Evolutionary conservation across 2,329 filamentous ascomycete genomes (phyloP).

Genomic region (Cercospora janseana): DNA sequence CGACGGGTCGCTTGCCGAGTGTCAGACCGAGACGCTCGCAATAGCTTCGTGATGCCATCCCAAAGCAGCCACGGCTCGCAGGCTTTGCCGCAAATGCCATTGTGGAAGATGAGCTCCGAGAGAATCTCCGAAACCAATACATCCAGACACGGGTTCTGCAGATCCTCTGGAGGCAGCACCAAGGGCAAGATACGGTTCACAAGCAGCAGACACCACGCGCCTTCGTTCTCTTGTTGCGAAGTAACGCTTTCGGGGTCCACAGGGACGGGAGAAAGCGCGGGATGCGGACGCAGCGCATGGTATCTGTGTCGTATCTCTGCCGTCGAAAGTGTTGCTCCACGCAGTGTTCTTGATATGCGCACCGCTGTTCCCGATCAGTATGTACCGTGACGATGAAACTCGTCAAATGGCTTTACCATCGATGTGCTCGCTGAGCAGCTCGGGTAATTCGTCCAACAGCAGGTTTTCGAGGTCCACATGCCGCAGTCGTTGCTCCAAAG

Average conservation of each 20-base stretch:
- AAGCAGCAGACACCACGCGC: slow-evolving; percentile 81
- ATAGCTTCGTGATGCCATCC: slow-evolving; percentile 74
- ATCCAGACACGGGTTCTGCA: slow-evolving; percentile 82
- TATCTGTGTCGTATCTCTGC: slow-evolving; percentile 49
- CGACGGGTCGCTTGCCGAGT: slow-evolving; percentile 31
- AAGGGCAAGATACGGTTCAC: slow-evolving; percentile 77
- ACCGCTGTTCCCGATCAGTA: slow-evolving; percentile 31
- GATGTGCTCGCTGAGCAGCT: slow-evolving; percentile 76
- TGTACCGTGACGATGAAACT: slow-evolving; percentile 13
- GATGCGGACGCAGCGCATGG: slow-evolving; percentile 78
- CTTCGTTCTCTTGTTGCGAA: slow-evolving; percentile 73
- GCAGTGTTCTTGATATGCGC: slow-evolving; percentile 19
- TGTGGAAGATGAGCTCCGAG: slow-evolving; percentile 84
- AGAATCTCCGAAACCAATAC: slow-evolving; percentile 83
- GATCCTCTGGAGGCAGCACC: slow-evolving; percentile 85
- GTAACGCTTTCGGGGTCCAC: slow-evolving; percentile 38
- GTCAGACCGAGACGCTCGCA: slow-evolving; percentile 42
- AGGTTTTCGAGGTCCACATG: slow-evolving; percentile 80
- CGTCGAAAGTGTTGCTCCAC: slow-evolving; percentile 6
- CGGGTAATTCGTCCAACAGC: slow-evolving; percentile 82
- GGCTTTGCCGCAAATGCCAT: slow-evolving; percentile 72
- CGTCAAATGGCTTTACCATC: slow-evolving; percentile 56
- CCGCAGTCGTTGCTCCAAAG: slow-evolving; percentile 79
- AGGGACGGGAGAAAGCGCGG: slow-evolving; percentile 75
- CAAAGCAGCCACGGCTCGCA: slow-evolving; percentile 88